phyloP scores from a whole-genome alignment of 73 alveolate genomes.

The Blepharisma stoltei region DNA sequence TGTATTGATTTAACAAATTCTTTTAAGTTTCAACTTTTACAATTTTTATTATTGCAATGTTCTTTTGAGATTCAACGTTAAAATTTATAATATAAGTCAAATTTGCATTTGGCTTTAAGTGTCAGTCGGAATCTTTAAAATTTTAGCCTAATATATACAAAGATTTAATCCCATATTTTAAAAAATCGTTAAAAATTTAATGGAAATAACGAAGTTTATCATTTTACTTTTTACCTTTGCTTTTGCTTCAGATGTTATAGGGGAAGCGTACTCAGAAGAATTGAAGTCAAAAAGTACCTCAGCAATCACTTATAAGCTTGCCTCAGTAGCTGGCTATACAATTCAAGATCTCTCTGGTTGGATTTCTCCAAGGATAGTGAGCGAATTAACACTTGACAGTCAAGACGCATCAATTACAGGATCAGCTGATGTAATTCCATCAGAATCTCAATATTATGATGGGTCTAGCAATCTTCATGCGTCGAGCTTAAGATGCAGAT shows the following conservation, averaged over 20 bases:
- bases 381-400: background rate
- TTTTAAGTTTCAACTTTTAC: no score
- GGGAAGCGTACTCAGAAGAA: slow-evolving; percentile 16
- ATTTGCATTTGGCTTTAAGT: no score
- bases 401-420: background rate
- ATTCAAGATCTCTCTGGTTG: slow-evolving; percentile 26
- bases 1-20: no score
- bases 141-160: no score
- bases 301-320: slow-evolving; percentile 17
- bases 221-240: background rate
- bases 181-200: no score
- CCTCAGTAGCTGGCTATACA: background rate
- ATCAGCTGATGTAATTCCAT: slow-evolving; percentile 16
- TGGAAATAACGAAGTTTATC: slow-evolving; percentile 6
- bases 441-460: slow-evolving; percentile 17
- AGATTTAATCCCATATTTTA: no score
- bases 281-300: background rate
- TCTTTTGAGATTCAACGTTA: no score
- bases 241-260: slow-evolving; percentile 2
- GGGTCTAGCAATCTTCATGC: slow-evolving; percentile 21
- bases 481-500: slow-evolving; percentile 9
- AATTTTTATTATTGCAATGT: no score
- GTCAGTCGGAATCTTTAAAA: no score
- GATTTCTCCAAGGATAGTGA: slow-evolving; percentile 19
- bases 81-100: no score